Evolutionary conservation across 2,329 filamentous ascomycete genomes (phyloP).

Genomic region (Claviceps humidiphila): DNA sequence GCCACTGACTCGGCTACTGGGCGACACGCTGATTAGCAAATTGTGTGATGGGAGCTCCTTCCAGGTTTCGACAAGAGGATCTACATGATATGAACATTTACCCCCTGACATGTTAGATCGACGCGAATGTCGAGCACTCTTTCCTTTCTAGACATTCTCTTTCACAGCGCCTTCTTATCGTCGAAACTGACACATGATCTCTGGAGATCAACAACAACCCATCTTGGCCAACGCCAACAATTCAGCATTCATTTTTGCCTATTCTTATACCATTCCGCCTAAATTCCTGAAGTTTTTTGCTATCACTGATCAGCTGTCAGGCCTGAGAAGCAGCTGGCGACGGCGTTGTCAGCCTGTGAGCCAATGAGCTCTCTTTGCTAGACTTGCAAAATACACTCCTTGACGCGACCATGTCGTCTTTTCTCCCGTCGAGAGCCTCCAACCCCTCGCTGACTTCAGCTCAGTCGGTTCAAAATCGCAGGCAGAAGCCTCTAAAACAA

Average conservation of each 20-base stretch:
- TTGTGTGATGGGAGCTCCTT: too few species aligned
- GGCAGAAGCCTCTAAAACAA: background rate
- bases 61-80: background rate
- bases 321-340: background rate
- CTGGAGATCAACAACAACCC: background rate
- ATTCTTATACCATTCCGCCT: background rate
- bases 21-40: too few species aligned
- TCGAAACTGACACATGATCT: background rate
- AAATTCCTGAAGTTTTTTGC: background rate
- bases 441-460: conserved; percentile 7
- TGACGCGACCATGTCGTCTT: conserved; percentile 10
- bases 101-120: background rate
- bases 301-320: background rate
- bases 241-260: background rate
- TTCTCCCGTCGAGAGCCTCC: conserved; percentile 10
- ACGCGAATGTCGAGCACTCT: background rate
- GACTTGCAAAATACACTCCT: background rate
- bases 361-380: background rate
- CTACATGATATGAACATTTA: background rate
- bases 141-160: background rate
- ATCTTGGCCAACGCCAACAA: background rate
- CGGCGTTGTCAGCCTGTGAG: background rate
- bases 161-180: background rate
- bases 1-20: too few species aligned
- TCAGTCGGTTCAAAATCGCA: background rate